These are phyloP conservation scores for Neospora caninum DNA, from an alignment of 169 alveolate species.

Conservation along the genomic window DNA sequence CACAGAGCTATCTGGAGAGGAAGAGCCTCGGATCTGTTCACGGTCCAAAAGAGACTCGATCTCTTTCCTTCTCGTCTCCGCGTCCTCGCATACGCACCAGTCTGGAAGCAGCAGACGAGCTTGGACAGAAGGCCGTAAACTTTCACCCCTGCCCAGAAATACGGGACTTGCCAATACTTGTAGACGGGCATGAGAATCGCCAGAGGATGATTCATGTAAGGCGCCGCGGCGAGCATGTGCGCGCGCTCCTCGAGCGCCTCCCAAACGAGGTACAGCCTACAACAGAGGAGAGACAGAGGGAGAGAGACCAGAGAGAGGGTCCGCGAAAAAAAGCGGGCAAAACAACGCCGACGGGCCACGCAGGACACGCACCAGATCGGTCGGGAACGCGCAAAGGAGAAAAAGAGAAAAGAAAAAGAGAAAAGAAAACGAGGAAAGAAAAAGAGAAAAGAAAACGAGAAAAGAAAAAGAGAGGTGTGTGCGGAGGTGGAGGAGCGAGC, in stretches of 20 bases:
- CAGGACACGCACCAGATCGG: no score
- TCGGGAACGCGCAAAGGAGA: no score
- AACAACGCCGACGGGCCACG: no score
- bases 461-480: neutral
- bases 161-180: conserved; percentile 85
- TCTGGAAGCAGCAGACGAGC: conserved; percentile 82
- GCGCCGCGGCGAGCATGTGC: conserved; percentile 87
- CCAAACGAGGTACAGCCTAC: conserved; percentile 80
- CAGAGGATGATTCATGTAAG: conserved; percentile 86
- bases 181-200: conserved; percentile 88
- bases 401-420: no score
- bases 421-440: neutral
- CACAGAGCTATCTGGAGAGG: no score
- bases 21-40: no score
- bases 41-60: no score
- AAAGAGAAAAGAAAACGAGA: neutral
- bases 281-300: neutral
- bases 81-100: conserved; percentile 39
- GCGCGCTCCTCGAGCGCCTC: conserved; percentile 94
- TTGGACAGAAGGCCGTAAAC: conserved; percentile 88
- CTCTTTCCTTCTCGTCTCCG: no score
- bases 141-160: conserved; percentile 88
- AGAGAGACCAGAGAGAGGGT: neutral
- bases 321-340: no score
- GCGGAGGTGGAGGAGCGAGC: no score